phyloP scores from a whole-genome alignment of 2,329 filamentous ascomycete species.

The Ramularia endophylla region DNA sequence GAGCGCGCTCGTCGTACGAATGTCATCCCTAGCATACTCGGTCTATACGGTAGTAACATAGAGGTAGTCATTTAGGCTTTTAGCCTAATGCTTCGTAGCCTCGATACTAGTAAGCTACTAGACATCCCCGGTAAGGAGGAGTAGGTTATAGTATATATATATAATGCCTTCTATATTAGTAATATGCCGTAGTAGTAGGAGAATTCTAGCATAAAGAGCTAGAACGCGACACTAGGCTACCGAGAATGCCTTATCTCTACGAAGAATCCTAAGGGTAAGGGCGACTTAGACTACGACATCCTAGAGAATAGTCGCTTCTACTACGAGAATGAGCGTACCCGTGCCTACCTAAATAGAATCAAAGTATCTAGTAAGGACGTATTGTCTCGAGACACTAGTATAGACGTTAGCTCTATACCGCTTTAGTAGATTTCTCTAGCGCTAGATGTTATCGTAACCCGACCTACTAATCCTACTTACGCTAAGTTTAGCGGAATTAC shows the following conservation, averaged over 20 bases:
- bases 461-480: not conserved
- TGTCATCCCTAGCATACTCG: not conserved
- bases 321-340: not conserved
- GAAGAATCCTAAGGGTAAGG: not conserved
- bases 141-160: not conserved
- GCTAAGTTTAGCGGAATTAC: not conserved
- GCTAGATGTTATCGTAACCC: not conserved
- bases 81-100: not conserved
- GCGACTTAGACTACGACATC: not conserved
- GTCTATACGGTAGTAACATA: slow-evolving; percentile 2
- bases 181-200: slow-evolving; percentile 1
- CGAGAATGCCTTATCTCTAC: not conserved
- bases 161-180: slow-evolving; percentile 1
- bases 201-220: slow-evolving; percentile 1
- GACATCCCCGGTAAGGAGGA: not conserved
- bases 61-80: not conserved
- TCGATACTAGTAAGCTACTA: not conserved
- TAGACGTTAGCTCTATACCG: not conserved
- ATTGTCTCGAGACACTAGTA: not conserved
- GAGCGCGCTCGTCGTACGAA: slow-evolving; percentile 1
- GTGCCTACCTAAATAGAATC: not conserved
- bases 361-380: not conserved
- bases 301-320: not conserved
- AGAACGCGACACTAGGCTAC: not conserved
- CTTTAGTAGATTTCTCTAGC: not conserved